Base-by-base conservation (phyloP, 2,329 filamentous ascomycete species). In the Dactylellina haptotyla region DNA sequence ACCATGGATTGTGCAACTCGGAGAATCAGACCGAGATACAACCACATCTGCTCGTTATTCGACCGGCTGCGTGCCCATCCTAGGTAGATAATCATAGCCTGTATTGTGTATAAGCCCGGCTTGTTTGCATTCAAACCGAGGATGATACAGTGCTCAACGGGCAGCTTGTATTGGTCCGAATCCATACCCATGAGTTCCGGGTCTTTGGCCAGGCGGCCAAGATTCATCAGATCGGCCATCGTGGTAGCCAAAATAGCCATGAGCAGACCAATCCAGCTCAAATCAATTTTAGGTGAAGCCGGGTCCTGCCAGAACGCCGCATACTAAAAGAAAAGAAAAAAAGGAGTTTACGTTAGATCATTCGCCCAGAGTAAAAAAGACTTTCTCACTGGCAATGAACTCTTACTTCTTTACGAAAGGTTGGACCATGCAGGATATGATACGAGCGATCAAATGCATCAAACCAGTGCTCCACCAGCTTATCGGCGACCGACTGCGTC, bases 391-490 rank as follows among this genome's bases (percentile, higher is more conserved):
- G 18, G 16, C 30, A 20, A 16, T n/a, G 39, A 39, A 14, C 30
- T 54, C 78, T 78, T 79, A 91, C 83, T 80, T 91, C 87, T 78
- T 89, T 87, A 78, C 94, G 88, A 78, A 97, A 97, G 0, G 92
- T 93, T 9, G 93, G 93, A 0, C 89, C 89, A 78, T 96, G 92
- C 56, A 95, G 86, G 76, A 95, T 57, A 56, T 74, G 54, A 28
- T 71, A 74, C 25, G 57, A 75, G 53, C 73, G 87, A 76, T 89
- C 87, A 76, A 87, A 88, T 26, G 90, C 94, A 79, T 94, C 94
- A 83, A 98, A 97, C 79, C 96, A 99, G 72, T 94, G 88, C 75
- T 89, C 89, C 74, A 97, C 90, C 16, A 98, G 84, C 23, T 92
- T 89, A 78, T 97, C 88, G n/a, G 95, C 90, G 23, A 88, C 90